Percentiles rank a stretch among this genome's conserved stretches.
phyloP scores from a whole-genome alignment of 768 basidiomycete species.

The Hebeloma cylindrosporum region DNA sequence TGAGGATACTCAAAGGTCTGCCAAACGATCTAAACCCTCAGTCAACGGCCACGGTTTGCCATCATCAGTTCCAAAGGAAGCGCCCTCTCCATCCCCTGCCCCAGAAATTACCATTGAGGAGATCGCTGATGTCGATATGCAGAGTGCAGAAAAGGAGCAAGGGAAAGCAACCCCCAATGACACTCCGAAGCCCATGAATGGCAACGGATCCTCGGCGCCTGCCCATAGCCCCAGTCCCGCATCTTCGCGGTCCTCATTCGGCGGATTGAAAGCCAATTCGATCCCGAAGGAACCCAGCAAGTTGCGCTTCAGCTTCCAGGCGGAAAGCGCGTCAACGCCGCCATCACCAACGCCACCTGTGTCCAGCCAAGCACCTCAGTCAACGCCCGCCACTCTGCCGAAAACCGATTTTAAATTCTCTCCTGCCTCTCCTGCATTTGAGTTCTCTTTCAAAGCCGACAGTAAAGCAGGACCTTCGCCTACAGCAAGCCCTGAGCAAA shows the following conservation, averaged over 20 bases:
- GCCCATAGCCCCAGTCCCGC: conserved; percentile 16
- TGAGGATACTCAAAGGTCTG: conserved; percentile 40
- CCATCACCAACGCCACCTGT: conserved; percentile 26
- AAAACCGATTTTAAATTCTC: conserved; percentile 15
- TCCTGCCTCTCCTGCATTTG: conserved; percentile 16
- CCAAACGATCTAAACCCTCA: conserved; percentile 52
- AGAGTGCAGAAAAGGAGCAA: conserved; percentile 7
- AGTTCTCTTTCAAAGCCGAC: conserved; percentile 17
- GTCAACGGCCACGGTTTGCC: conserved; percentile 22
- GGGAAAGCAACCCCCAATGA: conserved; percentile 20
- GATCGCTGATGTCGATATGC: conserved; percentile 30
- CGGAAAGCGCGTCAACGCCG: conserved; percentile 41
- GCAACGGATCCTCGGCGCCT: conserved; percentile 2
- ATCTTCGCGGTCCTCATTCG: conserved; percentile 24
- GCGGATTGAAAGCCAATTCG: conserved; percentile 46
- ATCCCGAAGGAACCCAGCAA: conserved; percentile 79
- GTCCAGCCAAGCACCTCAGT: conserved; percentile 18
- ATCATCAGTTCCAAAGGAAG: conserved; percentile 2
- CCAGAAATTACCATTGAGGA: conserved; percentile 33
- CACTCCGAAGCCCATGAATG: conserved; percentile 11
- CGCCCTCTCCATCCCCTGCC: conserved; percentile 7
- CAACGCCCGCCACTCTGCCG: conserved; percentile 7
- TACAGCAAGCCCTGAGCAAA: too few species aligned
- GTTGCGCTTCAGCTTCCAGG: conserved; percentile 68
- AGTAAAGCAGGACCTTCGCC: neutral